Conservation (phyloP, 768 basidiomycete genomes). For the Auricularia heimuer region DNA sequence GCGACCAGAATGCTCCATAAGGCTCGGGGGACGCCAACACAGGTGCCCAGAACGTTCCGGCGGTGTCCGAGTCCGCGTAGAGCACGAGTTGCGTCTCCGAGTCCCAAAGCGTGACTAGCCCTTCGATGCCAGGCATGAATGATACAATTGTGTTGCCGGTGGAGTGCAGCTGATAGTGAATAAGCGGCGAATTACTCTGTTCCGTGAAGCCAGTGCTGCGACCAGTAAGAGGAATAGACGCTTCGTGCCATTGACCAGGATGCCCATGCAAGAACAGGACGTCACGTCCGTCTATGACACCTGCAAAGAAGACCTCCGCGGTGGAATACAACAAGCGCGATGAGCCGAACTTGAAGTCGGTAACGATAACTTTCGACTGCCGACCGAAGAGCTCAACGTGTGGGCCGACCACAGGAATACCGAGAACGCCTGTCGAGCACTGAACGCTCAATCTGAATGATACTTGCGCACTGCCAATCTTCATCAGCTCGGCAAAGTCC, state of each 20-base stretch:
- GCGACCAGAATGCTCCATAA: constrained; percentile 50
- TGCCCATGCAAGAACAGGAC: constrained; percentile 56
- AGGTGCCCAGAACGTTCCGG: constrained; percentile 70
- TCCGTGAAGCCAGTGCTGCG: neutral
- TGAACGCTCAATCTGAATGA: constrained; percentile 53
- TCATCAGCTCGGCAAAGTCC: neutral
- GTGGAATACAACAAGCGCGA: constrained; percentile 60
- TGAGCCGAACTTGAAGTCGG: constrained; percentile 61
- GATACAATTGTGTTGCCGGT: constrained; percentile 35
- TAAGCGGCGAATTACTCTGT: neutral
- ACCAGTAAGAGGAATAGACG: constrained; percentile 35
- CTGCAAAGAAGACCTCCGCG: constrained; percentile 58
- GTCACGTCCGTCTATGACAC: constrained; percentile 52
- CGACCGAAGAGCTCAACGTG: constrained; percentile 55
- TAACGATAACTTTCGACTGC: constrained; percentile 63
- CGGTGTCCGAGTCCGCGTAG: constrained; percentile 55
- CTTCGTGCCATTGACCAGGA: constrained; percentile 44
- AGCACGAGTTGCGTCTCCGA: constrained; percentile 57
- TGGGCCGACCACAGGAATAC: constrained; percentile 45
- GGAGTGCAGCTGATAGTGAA: neutral
- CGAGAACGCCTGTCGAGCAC: constrained; percentile 40
- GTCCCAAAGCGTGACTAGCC: constrained; percentile 56
- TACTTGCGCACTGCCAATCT: constrained; percentile 29
- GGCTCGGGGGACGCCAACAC: constrained; percentile 32
- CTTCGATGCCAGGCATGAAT: constrained; percentile 46